Evolutionary conservation across 768 basidiomycete species (phyloP).

Genomic region (Pleurotus djamor): DNA sequence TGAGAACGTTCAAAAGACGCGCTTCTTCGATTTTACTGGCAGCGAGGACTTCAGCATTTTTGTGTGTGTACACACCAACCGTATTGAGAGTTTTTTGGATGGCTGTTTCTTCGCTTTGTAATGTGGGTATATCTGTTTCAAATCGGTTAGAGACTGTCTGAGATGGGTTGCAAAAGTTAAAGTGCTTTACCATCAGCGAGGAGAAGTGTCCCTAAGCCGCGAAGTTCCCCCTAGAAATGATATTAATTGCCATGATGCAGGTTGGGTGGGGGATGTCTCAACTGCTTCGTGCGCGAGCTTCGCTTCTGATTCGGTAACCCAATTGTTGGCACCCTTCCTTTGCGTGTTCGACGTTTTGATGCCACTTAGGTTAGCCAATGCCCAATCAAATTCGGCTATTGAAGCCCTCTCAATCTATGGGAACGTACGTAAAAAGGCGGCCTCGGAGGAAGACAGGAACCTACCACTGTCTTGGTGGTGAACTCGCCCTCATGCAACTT

Average conservation of each 20-base stretch:
- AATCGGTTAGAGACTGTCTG: not conserved
- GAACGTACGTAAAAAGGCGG: not conserved
- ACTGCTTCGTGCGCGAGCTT: constrained; percentile 43
- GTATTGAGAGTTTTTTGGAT: constrained; percentile 54
- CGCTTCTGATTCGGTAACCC: constrained; percentile 40
- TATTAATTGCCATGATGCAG: not conserved
- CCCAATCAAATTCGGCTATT: constrained; percentile 78
- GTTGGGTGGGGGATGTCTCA: constrained; percentile 15
- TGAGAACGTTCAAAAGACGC: constrained; percentile 49
- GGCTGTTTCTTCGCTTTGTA: constrained; percentile 36
- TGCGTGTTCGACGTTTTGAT: constrained; percentile 29
- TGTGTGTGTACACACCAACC: constrained; percentile 73
- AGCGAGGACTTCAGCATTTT: constrained; percentile 67
- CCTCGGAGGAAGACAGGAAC: constrained; percentile 13
- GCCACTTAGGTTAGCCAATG: constrained; percentile 62
- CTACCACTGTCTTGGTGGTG: constrained; percentile 72
- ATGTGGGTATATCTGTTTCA: constrained; percentile 34
- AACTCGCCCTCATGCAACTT: constrained; percentile 66
- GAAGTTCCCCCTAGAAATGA: constrained; percentile 44
- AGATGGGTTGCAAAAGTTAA: not conserved
- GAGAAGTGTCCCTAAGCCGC: constrained; percentile 62
- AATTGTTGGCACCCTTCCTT: constrained; percentile 29
- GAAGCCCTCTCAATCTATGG: constrained; percentile 76
- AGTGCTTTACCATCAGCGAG: constrained; percentile 61
- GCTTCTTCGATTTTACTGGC: constrained; percentile 70